Base-by-base conservation (phyloP, 108 stramenopile species). In the Skeletonema marinoi region DNA sequence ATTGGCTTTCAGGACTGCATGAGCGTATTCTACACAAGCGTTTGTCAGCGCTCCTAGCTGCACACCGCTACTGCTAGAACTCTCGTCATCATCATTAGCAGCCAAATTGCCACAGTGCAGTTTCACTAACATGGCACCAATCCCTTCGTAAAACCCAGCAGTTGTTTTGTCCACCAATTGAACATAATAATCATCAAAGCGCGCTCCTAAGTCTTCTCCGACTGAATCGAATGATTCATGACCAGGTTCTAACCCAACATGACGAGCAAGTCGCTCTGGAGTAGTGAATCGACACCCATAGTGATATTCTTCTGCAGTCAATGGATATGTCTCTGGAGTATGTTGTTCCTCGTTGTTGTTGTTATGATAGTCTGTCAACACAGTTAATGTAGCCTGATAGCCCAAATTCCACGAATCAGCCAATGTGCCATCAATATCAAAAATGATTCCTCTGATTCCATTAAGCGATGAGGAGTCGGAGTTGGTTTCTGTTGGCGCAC, bases 361-460 rank as follows among this genome's bases (percentile, higher is more conserved):
- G 59, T 89, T 82, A 69, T 85, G 65, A 68, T 94, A 84, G 30
- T 86, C 84, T 58, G 87, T 60, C 65, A 95, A 65, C 9, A 95
- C 88, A 1, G 87, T 82, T 14, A 81, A 66, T 1, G 94, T 95
- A 9, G 94, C 94, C 75, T 92, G 90, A 65, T 73, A 95, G 17
- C 94, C 92, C 54, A 95, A 71, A 58, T 90, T 89, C 90, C 91
- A 92, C 10, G 90, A 91, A 73, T 95, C 92, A 6, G 92, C 94
- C 59, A 95, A 71, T 4, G 94, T 95, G 6, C 94, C 94, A 63
- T 95, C 94, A 56, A 95, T 87, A 75, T 95, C 94, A 70, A 91
- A 95, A 32, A 95, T 85, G 39, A 95, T 64, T 0, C 87, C 93
- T 35, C 86, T 73, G 8, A 82, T 66, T 60, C 60, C 66, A 30